Evolutionary conservation across 768 basidiomycete genomes (phyloP).

Genomic region (Psilocybe subaeruginosa): DNA sequence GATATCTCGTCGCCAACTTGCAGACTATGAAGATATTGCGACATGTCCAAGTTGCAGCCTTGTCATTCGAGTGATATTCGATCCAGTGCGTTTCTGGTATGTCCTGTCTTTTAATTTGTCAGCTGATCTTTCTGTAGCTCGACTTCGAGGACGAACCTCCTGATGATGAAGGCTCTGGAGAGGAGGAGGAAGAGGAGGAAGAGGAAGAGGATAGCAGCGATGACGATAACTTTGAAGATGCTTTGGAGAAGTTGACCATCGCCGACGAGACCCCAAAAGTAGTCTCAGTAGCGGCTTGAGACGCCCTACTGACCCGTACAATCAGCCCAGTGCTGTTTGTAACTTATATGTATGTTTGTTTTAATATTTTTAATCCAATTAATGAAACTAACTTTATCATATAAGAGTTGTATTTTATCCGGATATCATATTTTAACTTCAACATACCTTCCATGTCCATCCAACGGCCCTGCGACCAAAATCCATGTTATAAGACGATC

Average conservation of each 20-base stretch:
- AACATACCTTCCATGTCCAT: no score
- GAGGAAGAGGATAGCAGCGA: slow-evolving; percentile 38
- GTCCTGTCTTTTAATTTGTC: slow-evolving; percentile 10
- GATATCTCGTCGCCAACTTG: slow-evolving; percentile 83
- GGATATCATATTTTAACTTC: neutral
- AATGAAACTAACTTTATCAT: neutral
- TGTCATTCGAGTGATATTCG: slow-evolving; percentile 90
- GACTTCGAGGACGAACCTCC: slow-evolving; percentile 83
- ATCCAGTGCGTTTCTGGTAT: slow-evolving; percentile 70
- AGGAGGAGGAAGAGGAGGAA: slow-evolving; percentile 43
- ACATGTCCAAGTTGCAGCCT: slow-evolving; percentile 96
- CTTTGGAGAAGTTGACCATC: slow-evolving; percentile 64
- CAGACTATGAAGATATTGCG: slow-evolving; percentile 90
- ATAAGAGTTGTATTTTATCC: neutral
- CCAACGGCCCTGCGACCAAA: no score
- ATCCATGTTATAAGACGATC: no score
- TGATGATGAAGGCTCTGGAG: slow-evolving; percentile 50
- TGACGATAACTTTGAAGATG: slow-evolving; percentile 61
- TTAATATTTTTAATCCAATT: neutral
- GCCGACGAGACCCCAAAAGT: slow-evolving; percentile 29
- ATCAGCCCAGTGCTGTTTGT: neutral
- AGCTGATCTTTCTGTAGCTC: slow-evolving; percentile 47
- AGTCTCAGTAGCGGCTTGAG: slow-evolving; percentile 26
- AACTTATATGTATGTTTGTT: neutral
- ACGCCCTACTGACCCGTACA: neutral